Evolutionary conservation across 805 yeast genomes (phyloP).

Genomic region (Nakazawaea holstii): DNA sequence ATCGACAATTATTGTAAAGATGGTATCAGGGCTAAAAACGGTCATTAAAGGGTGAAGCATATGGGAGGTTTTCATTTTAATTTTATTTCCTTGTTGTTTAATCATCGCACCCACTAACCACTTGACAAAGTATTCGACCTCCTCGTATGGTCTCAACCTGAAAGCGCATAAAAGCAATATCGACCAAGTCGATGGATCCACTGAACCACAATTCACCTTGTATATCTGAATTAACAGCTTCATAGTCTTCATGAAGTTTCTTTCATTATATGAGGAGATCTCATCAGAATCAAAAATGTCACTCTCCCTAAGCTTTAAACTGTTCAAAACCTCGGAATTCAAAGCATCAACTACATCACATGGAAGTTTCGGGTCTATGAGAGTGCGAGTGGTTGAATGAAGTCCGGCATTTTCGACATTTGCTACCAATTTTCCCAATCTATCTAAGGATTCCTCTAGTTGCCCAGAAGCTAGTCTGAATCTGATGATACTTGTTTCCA

Average conservation of each 20-base stretch:
- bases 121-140: conserved; percentile 11
- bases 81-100: neutral
- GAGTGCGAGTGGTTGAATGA: neutral
- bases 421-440: neutral
- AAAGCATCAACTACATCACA: neutral
- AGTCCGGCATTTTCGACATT: neutral
- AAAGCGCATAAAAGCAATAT: conserved; percentile 12
- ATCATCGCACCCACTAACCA: conserved; percentile 7
- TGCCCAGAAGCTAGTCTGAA: conserved; percentile 2
- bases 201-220: conserved; percentile 2
- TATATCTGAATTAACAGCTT: conserved; percentile 8
- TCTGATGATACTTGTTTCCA: conserved; percentile 4
- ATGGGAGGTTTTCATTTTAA: conserved; percentile 10
- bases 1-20: conserved; percentile 14
- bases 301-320: neutral
- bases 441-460: neutral
- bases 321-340: neutral
- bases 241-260: conserved; percentile 4
- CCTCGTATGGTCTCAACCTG: conserved; percentile 11
- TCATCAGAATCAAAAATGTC: neutral
- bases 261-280: neutral
- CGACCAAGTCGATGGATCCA: conserved; percentile 15
- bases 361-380: neutral
- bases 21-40: conserved; percentile 14
- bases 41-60: conserved; percentile 15